Conservation (phyloP, 202 grass and related monocot genomes). For the Digitaria exilis region DNA sequence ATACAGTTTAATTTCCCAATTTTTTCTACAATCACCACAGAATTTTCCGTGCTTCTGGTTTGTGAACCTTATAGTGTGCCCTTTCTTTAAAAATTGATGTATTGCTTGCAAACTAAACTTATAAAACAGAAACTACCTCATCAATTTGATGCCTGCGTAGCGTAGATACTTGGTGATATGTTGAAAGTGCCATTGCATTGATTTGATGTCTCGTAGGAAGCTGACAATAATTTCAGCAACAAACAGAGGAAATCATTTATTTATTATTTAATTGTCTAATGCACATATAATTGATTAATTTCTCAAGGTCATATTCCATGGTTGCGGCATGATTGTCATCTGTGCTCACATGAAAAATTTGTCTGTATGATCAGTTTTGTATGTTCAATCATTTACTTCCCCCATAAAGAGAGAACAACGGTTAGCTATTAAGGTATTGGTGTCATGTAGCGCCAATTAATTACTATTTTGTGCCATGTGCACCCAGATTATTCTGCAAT, state of each 20-base stretch:
- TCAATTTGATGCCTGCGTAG: constrained; percentile 15
- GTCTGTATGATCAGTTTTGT: not conserved
- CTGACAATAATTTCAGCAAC: constrained; percentile 16
- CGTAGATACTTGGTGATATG: constrained; percentile 8
- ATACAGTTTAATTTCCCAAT: not conserved
- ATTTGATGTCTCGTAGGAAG: constrained; percentile 21
- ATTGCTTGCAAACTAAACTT: not conserved
- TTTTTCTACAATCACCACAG: not conserved
- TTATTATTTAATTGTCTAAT: not conserved
- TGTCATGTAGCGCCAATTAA: constrained; percentile 30
- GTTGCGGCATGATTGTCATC: constrained; percentile 13
- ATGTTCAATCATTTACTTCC: not conserved
- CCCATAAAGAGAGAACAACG: not conserved
- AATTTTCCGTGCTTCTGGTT: not conserved
- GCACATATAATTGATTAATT: constrained; percentile 10
- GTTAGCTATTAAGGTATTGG: constrained; percentile 12
- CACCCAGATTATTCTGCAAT: constrained; percentile 5
- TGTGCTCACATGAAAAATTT: constrained; percentile 20
- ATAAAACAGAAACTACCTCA: not conserved
- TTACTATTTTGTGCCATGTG: constrained; percentile 31
- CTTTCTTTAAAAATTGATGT: not conserved
- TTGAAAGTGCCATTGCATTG: constrained; percentile 4
- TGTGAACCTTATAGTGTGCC: not conserved
- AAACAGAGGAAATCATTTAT: constrained; percentile 7
- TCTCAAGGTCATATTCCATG: not conserved